Evolutionary conservation across 1,139 yeast species (phyloP).

Genomic region (Yamadazyma epiphylla): DNA sequence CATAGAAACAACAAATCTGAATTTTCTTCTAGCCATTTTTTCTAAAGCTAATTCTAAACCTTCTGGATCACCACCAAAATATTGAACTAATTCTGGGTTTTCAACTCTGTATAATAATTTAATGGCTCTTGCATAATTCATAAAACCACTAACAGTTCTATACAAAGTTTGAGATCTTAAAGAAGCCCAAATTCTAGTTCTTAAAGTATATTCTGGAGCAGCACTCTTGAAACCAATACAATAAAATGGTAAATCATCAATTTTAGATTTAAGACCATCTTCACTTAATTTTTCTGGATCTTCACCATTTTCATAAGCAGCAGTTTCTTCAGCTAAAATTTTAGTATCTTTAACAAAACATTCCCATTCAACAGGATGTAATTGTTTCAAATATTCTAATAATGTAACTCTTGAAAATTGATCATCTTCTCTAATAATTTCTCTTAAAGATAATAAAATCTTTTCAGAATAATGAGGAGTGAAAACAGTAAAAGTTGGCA

Average conservation of each 20-base stretch:
- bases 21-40: constrained; percentile 99
- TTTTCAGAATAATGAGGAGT: constrained; percentile 98
- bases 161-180: constrained; percentile 96
- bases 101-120: constrained; percentile 96
- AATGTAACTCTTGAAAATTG: constrained; percentile 96
- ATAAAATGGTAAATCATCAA: constrained; percentile 96
- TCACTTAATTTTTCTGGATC: constrained; percentile 57
- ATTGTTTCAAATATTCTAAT: constrained; percentile 92
- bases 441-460: constrained; percentile 89
- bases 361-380: constrained; percentile 99
- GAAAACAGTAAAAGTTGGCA: constrained; percentile 97
- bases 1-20: constrained; percentile 96
- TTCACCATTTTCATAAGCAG: constrained; percentile 73
- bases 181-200: constrained; percentile 99
- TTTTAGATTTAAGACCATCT: constrained; percentile 80
- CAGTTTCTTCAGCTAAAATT: constrained; percentile 96
- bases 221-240: constrained; percentile 99
- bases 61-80: constrained; percentile 98
- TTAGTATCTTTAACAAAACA: constrained; percentile 98
- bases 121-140: constrained; percentile 98
- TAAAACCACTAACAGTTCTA: constrained; percentile 98
- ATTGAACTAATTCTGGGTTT: constrained; percentile 97
- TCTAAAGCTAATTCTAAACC: constrained; percentile 92
- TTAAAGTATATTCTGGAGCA: constrained; percentile 96
- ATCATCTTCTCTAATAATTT: constrained; percentile 97